Evolutionary conservation across 140 eudicot genomes (phyloP).

Genomic region (Anethum foeniculum): DNA sequence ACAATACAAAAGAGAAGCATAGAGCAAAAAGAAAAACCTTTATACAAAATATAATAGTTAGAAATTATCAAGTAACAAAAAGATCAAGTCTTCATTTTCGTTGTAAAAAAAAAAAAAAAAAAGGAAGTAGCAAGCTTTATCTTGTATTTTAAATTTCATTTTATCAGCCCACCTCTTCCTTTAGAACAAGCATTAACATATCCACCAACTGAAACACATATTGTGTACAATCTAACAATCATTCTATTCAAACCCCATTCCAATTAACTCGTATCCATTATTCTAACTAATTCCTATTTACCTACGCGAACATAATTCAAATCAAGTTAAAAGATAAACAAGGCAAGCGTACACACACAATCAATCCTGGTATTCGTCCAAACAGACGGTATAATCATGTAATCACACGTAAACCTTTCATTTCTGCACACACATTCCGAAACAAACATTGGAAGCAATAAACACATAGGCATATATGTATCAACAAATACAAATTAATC

Average conservation of each 20-base stretch:
- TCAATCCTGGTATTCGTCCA: too few species aligned
- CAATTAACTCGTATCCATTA: neutral
- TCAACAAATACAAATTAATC: neutral
- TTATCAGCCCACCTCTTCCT: conserved; percentile 1
- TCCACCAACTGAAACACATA: neutral
- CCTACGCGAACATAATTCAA: neutral
- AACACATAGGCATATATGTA: neutral
- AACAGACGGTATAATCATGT: too few species aligned
- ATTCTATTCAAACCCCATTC: neutral
- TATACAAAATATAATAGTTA: neutral
- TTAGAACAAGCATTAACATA: neutral
- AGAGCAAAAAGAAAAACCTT: neutral
- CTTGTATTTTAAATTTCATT: neutral
- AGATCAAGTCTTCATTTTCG: neutral
- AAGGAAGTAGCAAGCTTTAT: neutral
- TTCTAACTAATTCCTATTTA: neutral
- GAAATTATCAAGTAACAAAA: neutral
- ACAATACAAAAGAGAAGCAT: neutral
- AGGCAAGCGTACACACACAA: too few species aligned
- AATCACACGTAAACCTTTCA: too few species aligned
- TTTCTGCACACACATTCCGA: too few species aligned
- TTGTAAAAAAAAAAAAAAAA: too few species aligned
- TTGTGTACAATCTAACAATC: neutral
- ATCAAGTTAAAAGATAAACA: too few species aligned
- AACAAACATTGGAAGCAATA: neutral